A percentile compares a stretch with the other conserved stretches of the same genome.
Evolutionary conservation across 176 grass and related monocot species (phyloP).

Genomic region (Cocos nucifera): DNA sequence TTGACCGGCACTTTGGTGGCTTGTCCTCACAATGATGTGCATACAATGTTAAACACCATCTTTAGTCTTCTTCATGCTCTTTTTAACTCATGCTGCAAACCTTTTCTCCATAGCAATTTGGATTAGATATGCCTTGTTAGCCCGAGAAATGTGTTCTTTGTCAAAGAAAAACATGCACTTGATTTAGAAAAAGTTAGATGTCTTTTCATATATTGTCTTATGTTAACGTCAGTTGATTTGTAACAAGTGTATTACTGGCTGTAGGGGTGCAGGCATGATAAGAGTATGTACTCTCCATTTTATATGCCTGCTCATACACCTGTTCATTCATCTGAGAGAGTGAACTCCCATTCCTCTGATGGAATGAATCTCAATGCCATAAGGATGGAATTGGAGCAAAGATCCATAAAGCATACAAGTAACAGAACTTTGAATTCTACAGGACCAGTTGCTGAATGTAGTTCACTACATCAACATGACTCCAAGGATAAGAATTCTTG

Average conservation of each 20-base stretch:
- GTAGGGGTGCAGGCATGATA: constrained; percentile 44
- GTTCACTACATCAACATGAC: constrained; percentile 23
- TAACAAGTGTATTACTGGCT: constrained; percentile 21
- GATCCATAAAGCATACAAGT: not conserved
- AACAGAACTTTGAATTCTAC: constrained; percentile 1
- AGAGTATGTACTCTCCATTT: constrained; percentile 41
- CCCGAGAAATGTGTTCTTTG: too few relatives aligned
- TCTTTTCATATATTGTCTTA: not conserved
- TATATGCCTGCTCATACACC: constrained; percentile 35
- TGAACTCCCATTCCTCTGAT: constrained; percentile 29
- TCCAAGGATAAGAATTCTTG: constrained; percentile 14
- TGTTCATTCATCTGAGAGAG: constrained; percentile 25
- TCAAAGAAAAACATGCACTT: too few relatives aligned
- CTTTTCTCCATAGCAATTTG: too few relatives aligned
- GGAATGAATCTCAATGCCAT: not conserved
- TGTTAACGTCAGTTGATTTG: constrained; percentile 1
- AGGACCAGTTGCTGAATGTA: constrained; percentile 33
- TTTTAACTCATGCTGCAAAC: too few relatives aligned
- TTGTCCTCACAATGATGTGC: too few relatives aligned
- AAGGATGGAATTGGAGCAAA: constrained; percentile 13
- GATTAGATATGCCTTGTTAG: too few relatives aligned
- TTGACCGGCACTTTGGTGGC: too few relatives aligned
- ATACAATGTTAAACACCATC: too few relatives aligned
- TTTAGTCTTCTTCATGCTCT: too few relatives aligned
- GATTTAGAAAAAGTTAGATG: not conserved